These are phyloP conservation scores for Pseudopyrenochaeta lycopersici DNA, from an alignment of 2,329 filamentous ascomycete species.

Conservation along the genomic window DNA sequence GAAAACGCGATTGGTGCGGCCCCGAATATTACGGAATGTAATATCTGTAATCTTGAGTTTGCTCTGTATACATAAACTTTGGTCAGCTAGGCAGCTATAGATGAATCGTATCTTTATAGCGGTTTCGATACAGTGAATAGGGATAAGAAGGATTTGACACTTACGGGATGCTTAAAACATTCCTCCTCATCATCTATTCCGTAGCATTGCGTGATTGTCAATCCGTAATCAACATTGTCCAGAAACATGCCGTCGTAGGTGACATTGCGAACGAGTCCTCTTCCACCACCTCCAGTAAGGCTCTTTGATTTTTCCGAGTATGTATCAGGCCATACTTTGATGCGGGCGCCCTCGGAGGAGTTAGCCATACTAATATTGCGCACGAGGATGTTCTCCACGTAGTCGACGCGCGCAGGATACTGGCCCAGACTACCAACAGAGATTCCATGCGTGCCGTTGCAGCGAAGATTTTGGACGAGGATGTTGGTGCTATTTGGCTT, in stretches of 20 bases:
- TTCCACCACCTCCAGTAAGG: constrained; percentile 69
- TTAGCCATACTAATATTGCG: constrained; percentile 39
- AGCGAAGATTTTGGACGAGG: constrained; percentile 70
- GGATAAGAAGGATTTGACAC: background rate
- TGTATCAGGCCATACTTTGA: constrained; percentile 64
- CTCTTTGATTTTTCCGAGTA: constrained; percentile 62
- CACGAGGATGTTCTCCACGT: constrained; percentile 71
- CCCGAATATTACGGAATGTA: constrained; percentile 11
- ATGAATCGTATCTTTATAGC: no score
- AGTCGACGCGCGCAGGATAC: constrained; percentile 68
- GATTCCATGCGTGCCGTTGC: constrained; percentile 73
- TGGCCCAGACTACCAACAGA: constrained; percentile 73
- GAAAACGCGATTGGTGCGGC: constrained; percentile 12
- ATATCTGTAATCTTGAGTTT: constrained; percentile 17
- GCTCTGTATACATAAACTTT: no score
- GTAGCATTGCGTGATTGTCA: constrained; percentile 70
- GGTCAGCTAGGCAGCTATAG: no score
- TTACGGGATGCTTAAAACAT: constrained; percentile 18
- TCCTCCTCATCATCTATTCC: constrained; percentile 55
- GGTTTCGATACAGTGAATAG: no score
- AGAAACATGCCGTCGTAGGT: constrained; percentile 69
- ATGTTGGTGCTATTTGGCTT: constrained; percentile 73
- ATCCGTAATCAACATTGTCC: constrained; percentile 68
- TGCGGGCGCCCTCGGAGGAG: constrained; percentile 14
- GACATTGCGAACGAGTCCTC: constrained; percentile 68